A percentile compares a stretch with the other conserved stretches of the same genome.
Evolutionary conservation across 352 stramenopile species (phyloP).

Genomic region (Pythium chondricola): DNA sequence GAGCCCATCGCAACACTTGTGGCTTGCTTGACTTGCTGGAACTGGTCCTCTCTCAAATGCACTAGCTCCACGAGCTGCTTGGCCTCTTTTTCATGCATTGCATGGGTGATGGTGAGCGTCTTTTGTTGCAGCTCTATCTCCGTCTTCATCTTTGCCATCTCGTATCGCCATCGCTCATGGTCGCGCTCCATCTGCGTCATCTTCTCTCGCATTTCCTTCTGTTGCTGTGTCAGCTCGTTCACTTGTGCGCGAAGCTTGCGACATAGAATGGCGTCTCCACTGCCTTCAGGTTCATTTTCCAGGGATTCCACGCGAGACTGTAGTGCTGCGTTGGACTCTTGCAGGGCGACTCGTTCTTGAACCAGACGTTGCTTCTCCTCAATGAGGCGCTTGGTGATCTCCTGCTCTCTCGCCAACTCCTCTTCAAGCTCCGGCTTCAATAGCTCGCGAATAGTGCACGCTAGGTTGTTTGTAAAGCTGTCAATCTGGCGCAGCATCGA

Average conservation of each 20-base stretch:
- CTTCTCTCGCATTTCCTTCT: slow-evolving; percentile 17
- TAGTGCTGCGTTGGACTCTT: slow-evolving; percentile 20
- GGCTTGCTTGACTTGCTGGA: slow-evolving; percentile 28
- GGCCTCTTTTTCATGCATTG: slow-evolving; percentile 69
- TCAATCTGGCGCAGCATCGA: slow-evolving; percentile 26
- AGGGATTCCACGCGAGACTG: slow-evolving; percentile 26
- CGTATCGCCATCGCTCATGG: slow-evolving; percentile 29
- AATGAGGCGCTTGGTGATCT: slow-evolving; percentile 19
- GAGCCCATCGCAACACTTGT: slow-evolving; percentile 4
- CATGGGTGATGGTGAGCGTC: slow-evolving; percentile 38
- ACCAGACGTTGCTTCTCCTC: slow-evolving; percentile 30
- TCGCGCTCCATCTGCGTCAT: slow-evolving; percentile 27
- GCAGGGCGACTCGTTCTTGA: slow-evolving; percentile 11
- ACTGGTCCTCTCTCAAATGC: slow-evolving; percentile 32
- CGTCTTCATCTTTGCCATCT: slow-evolving; percentile 23
- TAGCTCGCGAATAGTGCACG: slow-evolving; percentile 20
- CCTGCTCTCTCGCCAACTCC: slow-evolving; percentile 23
- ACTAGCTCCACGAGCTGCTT: slow-evolving; percentile 45
- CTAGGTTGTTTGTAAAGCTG: slow-evolving; percentile 25
- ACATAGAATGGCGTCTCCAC: slow-evolving; percentile 44
- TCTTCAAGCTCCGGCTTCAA: slow-evolving; percentile 33
- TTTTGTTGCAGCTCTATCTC: slow-evolving; percentile 31
- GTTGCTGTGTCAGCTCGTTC: slow-evolving; percentile 15
- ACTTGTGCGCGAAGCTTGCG: slow-evolving; percentile 37
- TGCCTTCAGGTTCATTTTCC: slow-evolving; percentile 27